phyloP scores from a whole-genome alignment of 2,329 filamentous ascomycete genomes.

The Penicillium sp. region DNA sequence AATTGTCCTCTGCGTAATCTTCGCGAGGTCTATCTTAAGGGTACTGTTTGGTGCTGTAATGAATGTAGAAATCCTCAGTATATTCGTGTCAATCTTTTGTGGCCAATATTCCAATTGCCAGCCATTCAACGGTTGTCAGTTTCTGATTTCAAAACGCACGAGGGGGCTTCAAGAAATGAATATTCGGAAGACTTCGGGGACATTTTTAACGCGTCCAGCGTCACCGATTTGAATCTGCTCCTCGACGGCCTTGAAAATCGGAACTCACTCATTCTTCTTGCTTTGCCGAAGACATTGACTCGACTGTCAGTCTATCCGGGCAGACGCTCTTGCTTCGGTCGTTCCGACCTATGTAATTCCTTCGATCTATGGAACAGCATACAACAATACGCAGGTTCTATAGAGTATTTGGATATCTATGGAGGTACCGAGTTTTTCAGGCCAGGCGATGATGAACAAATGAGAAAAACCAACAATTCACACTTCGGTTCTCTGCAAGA shows the following conservation, averaged over 20 bases:
- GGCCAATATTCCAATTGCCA: background rate
- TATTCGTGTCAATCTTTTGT: background rate
- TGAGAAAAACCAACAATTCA: background rate
- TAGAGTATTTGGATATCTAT: background rate
- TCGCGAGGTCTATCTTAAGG: background rate
- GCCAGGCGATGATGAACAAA: background rate
- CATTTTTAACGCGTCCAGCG: background rate
- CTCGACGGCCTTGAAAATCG: background rate
- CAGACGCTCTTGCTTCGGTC: background rate
- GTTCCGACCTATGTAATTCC: background rate
- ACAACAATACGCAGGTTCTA: background rate
- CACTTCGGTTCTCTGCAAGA: background rate
- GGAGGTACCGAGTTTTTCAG: background rate
- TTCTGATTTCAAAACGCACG: background rate
- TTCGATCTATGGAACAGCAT: background rate
- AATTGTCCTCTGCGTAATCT: background rate
- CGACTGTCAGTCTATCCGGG: background rate
- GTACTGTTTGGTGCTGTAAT: background rate
- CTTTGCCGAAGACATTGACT: background rate
- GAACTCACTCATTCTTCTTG: background rate
- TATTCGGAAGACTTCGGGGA: background rate
- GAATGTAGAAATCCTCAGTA: background rate
- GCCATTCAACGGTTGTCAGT: background rate
- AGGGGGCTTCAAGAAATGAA: background rate
- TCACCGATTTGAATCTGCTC: background rate